Percentiles rank a stretch among this genome's conserved stretches.
Conservation (phyloP, 306 rosid genomes). For the Arachis hypogaea region DNA sequence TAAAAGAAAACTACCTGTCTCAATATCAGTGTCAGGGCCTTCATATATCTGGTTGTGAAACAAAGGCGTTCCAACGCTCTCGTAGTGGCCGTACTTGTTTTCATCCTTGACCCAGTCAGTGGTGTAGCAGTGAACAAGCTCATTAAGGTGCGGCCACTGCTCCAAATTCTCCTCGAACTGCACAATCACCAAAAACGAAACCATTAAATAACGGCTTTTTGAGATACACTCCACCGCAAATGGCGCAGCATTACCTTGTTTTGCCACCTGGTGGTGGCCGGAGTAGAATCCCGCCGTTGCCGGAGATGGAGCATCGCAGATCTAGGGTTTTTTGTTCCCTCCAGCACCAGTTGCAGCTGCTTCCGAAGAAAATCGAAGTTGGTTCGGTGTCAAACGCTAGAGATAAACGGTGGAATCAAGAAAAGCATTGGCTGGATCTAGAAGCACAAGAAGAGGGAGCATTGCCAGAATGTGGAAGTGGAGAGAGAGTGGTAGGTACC, state of each 20-base stretch:
- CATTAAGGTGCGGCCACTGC: constrained; percentile 98
- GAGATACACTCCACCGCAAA: not conserved
- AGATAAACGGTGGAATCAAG: constrained; percentile 21
- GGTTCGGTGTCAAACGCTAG: constrained; percentile 20
- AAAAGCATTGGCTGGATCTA: constrained; percentile 27
- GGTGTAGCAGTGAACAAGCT: constrained; percentile 91
- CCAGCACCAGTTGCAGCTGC: not conserved
- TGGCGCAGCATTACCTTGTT: constrained; percentile 58
- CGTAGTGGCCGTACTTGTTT: constrained; percentile 91
- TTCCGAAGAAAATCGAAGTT: constrained; percentile 1
- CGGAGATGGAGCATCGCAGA: constrained; percentile 93
- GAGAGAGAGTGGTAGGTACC: constrained; percentile 19
- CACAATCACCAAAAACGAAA: constrained; percentile 18
- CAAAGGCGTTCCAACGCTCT: constrained; percentile 64
- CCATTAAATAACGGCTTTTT: not conserved
- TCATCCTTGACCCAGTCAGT: constrained; percentile 97
- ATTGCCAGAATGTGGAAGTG: not conserved
- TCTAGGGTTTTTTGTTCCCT: constrained; percentile 69
- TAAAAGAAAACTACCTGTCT: constrained; percentile 67
- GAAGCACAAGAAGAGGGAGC: constrained; percentile 15
- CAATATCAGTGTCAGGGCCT: constrained; percentile 97
- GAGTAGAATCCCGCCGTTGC: constrained; percentile 91
- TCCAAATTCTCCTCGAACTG: constrained; percentile 95
- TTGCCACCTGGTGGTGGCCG: constrained; percentile 83
- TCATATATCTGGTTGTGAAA: constrained; percentile 92